Percentiles rank a stretch among this genome's conserved stretches.
These are phyloP conservation scores for Erodium moschatum DNA, from an alignment of 441 rosid genomes.

Conservation along the genomic window DNA sequence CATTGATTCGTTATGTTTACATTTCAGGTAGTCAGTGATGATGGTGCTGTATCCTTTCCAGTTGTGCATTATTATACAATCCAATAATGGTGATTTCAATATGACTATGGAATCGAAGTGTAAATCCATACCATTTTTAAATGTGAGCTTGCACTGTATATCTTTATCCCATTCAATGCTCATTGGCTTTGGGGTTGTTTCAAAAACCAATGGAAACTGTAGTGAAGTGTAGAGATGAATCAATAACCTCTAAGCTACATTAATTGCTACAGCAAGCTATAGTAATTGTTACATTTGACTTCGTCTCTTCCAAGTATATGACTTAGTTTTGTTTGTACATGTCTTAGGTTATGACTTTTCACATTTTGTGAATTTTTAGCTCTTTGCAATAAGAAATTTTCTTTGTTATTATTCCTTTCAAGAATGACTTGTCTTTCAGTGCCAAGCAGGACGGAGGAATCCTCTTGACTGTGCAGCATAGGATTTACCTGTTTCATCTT, in stretches of 20 bases:
- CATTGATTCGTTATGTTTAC: slow-evolving; percentile 17
- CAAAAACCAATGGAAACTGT: not conserved
- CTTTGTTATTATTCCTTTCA: too few species aligned
- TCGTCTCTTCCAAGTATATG: not conserved
- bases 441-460: too few species aligned
- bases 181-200: not conserved
- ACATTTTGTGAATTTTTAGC: not conserved
- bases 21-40: slow-evolving; percentile 72
- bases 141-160: not conserved
- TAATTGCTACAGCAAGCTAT: too few species aligned
- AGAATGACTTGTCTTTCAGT: too few species aligned
- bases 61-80: not conserved
- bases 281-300: not conserved
- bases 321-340: not conserved
- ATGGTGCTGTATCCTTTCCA: slow-evolving; percentile 79
- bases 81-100: slow-evolving; percentile 1
- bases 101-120: not conserved
- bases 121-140: not conserved
- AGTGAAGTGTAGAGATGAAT: too few species aligned
- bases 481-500: not conserved
- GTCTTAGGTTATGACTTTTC: not conserved
- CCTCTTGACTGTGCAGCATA: too few species aligned
- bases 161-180: not conserved
- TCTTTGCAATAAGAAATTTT: too few species aligned
- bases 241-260: too few species aligned